Conservation (phyloP, 441 rosid species). For the Flueggea neowawraea region DNA sequence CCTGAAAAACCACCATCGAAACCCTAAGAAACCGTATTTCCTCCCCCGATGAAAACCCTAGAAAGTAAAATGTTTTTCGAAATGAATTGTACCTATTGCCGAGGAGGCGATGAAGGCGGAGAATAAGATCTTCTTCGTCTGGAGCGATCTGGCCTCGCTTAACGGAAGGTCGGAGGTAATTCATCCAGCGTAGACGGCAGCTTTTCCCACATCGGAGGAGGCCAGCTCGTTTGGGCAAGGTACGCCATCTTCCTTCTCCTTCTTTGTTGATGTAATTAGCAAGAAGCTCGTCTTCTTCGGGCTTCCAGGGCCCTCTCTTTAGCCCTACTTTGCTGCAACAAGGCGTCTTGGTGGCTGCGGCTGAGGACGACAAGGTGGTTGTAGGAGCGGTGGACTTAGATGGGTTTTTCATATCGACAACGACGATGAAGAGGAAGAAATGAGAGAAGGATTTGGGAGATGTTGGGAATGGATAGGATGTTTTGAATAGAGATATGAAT, state of each 20-base stretch:
- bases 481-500: no score
- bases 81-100: constrained; percentile 47
- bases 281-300: constrained; percentile 64
- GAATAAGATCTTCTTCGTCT: constrained; percentile 82
- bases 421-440: no score
- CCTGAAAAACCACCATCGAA: constrained; percentile 16
- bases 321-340: constrained; percentile 49
- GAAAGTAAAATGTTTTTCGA: neutral
- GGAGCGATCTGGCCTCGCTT: constrained; percentile 74
- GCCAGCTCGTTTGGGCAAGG: constrained; percentile 70
- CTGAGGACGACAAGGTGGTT: neutral
- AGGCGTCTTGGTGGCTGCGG: constrained; percentile 26
- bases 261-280: constrained; percentile 52
- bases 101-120: constrained; percentile 78
- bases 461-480: no score
- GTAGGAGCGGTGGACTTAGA: constrained; percentile 7
- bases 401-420: constrained; percentile 27
- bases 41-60: neutral
- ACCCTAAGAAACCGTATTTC: neutral
- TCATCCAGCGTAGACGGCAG: constrained; percentile 85
- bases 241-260: constrained; percentile 77
- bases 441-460: no score
- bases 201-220: constrained; percentile 76
- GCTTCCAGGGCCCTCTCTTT: constrained; percentile 82
- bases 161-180: constrained; percentile 66